These are phyloP conservation scores for Wallacemonas sp. DNA, from an alignment of 208 protist genomes.

Conservation along the genomic window DNA sequence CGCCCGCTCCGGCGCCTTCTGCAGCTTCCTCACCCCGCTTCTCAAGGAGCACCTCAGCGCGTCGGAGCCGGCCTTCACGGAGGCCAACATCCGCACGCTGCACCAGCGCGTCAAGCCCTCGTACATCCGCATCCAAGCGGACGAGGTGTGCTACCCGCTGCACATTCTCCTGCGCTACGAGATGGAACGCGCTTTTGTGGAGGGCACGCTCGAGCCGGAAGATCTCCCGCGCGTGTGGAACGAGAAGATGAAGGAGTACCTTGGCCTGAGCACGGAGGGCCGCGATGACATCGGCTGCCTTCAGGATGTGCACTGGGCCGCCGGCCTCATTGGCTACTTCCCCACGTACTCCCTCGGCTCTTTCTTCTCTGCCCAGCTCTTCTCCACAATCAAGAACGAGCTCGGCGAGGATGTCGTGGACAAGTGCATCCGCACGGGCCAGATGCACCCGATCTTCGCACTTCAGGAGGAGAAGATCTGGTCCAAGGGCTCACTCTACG, in stretches of 20 bases:
- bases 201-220: conserved; percentile 59
- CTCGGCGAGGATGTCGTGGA: conserved; percentile 37
- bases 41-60: conserved; percentile 48
- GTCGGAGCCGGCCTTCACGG: conserved; percentile 38
- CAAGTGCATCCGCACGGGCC: conserved; percentile 38
- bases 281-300: conserved; percentile 69
- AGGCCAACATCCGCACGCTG: conserved; percentile 41
- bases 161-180: conserved; percentile 87
- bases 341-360: conserved; percentile 81
- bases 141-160: conserved; percentile 87
- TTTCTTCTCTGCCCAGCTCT: conserved; percentile 73
- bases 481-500: conserved; percentile 39
- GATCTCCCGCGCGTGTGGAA: conserved; percentile 79
- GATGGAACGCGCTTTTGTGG: conserved; percentile 75
- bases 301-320: conserved; percentile 87
- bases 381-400: conserved; percentile 48
- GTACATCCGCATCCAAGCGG: conserved; percentile 70
- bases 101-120: conserved; percentile 51
- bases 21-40: conserved; percentile 39
- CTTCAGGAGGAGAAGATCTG: conserved; percentile 65
- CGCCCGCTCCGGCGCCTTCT: conserved; percentile 58
- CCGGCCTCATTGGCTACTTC: conserved; percentile 79
- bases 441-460: conserved; percentile 49
- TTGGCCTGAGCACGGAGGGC: conserved; percentile 64
- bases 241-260: conserved; percentile 81